A percentile compares a stretch with the other conserved stretches of the same genome.
phyloP scores from a whole-genome alignment of 2,329 filamentous ascomycete species.

The Elsinoe necatrix region DNA sequence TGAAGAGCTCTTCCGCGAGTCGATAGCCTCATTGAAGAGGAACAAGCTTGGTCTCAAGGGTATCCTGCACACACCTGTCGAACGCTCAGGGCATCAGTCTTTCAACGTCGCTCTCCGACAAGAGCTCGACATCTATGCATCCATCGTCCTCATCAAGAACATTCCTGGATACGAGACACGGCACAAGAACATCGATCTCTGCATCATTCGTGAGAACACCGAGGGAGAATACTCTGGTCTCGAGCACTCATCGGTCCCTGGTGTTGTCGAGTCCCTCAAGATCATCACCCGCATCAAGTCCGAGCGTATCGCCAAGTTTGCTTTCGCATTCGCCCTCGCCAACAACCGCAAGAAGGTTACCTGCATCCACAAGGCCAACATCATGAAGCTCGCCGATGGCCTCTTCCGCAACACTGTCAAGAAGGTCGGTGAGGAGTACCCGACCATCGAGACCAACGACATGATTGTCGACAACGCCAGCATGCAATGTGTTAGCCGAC shows the following conservation, averaged over 20 bases:
- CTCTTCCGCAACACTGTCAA: constrained; percentile 98
- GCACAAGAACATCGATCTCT: constrained; percentile 94
- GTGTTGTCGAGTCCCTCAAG: constrained; percentile 98
- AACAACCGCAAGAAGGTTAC: constrained; percentile 99
- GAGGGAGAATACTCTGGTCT: constrained; percentile 99
- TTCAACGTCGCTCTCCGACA: constrained; percentile 99
- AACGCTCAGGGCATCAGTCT: constrained; percentile 92
- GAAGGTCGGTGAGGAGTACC: constrained; percentile 86
- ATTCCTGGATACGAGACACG: constrained; percentile 97
- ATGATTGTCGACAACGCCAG: constrained; percentile 99
- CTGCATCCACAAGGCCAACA: constrained; percentile 99
- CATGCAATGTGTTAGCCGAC: constrained; percentile 95
- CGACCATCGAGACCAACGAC: constrained; percentile 90
- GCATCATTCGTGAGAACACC: constrained; percentile 99
- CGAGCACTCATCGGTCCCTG: constrained; percentile 93
- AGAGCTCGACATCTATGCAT: constrained; percentile 99
- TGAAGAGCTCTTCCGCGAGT: constrained; percentile 91
- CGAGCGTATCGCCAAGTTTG: constrained; percentile 98
- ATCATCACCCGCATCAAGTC: constrained; percentile 99
- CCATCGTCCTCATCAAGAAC: constrained; percentile 97
- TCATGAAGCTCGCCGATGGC: constrained; percentile 99
- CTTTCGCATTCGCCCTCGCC: constrained; percentile 93
- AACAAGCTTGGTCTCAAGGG: constrained; percentile 99
- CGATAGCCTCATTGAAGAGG: constrained; percentile 87
- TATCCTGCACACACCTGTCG: constrained; percentile 95